A percentile compares a stretch with the other conserved stretches of the same genome.
These are phyloP conservation scores for Ophiognomonia clavigignenti-juglandacearum DNA, from an alignment of 2,329 filamentous ascomycete species.

Conservation along the genomic window DNA sequence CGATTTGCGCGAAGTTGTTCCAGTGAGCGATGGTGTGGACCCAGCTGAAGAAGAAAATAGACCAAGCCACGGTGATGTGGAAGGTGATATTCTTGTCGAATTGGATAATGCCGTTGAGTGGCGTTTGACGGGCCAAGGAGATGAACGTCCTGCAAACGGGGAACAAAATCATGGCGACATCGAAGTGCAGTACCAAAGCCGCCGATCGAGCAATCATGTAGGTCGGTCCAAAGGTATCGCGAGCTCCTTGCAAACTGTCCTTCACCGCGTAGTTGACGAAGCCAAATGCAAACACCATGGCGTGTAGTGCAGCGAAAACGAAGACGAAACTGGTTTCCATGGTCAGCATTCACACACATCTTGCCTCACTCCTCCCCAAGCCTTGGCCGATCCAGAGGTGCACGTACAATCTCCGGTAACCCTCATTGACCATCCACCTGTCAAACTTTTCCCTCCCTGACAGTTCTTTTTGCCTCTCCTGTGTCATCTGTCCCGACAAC, in stretches of 20 bases:
- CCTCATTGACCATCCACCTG: conserved; percentile 86
- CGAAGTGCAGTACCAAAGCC: conserved; percentile 74
- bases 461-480: conserved; percentile 65
- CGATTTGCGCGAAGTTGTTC: conserved; percentile 78
- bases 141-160: conserved; percentile 82
- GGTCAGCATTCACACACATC: conserved; percentile 18
- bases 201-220: conserved; percentile 73
- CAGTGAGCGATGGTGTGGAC: conserved; percentile 82
- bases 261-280: conserved; percentile 78
- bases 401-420: conserved; percentile 72
- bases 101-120: conserved; percentile 79
- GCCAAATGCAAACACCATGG: conserved; percentile 73
- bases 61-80: conserved; percentile 81
- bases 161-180: conserved; percentile 73
- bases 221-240: conserved; percentile 67
- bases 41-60: conserved; percentile 84
- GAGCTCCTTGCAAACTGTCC: conserved; percentile 63
- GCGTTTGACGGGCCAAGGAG: conserved; percentile 73
- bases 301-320: conserved; percentile 67
- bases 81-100: conserved; percentile 90
- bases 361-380: conserved; percentile 2
- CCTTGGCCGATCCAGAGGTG: not conserved
- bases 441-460: conserved; percentile 69
- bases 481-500: conserved; percentile 76
- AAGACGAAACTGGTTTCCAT: conserved; percentile 62